A percentile compares a stretch with the other conserved stretches of the same genome.
These are phyloP conservation scores for Blastocystis sp. DNA, from an alignment of 352 stramenopile species.

Conservation along the genomic window DNA sequence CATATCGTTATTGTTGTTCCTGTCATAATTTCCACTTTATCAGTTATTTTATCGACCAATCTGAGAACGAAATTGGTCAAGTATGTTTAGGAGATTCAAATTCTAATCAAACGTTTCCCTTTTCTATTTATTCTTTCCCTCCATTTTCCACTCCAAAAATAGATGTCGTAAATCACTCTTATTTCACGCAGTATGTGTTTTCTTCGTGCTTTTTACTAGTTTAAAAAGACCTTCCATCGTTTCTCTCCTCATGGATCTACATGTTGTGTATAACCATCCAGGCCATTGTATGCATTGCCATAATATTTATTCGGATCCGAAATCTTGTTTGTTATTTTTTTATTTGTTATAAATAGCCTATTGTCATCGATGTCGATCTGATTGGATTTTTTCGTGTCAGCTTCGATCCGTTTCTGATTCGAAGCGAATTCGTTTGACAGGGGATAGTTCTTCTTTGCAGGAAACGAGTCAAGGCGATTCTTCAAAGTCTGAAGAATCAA, in stretches of 20 bases:
- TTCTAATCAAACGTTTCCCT: neutral
- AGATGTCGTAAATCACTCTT: neutral
- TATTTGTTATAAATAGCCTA: neutral
- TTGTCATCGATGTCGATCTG: neutral
- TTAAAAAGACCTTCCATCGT: neutral
- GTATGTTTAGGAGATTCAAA: neutral
- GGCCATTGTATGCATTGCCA: neutral
- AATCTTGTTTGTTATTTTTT: no score
- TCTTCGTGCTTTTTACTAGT: neutral
- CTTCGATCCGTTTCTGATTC: neutral
- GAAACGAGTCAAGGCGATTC: neutral
- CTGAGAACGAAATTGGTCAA: neutral
- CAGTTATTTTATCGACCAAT: neutral
- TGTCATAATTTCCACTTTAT: conserved; percentile 8
- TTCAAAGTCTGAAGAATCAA: neutral
- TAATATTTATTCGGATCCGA: no score
- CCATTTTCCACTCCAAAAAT: neutral
- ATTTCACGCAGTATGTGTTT: neutral
- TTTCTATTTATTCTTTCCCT: neutral
- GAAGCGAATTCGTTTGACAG: neutral
- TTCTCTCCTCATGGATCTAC: neutral
- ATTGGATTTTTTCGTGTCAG: neutral
- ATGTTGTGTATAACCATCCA: neutral
- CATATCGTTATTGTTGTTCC: neutral
- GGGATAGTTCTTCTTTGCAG: neutral